A percentile compares a stretch with the other conserved stretches of the same genome.
phyloP scores from a whole-genome alignment of 2,329 filamentous ascomycete genomes.

The Magnaporthiopsis rhizophila region DNA sequence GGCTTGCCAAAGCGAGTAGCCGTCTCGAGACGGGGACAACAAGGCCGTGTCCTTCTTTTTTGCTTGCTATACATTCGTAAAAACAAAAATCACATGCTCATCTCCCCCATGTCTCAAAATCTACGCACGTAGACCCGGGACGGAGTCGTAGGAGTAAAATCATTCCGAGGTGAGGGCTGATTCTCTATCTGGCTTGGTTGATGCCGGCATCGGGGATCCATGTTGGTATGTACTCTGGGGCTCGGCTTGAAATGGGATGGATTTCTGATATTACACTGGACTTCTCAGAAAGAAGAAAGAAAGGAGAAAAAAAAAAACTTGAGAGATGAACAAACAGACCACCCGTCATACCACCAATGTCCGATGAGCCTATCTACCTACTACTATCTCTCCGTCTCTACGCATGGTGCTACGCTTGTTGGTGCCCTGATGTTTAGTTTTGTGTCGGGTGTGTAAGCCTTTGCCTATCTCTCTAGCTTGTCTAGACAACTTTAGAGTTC shows the following conservation, averaged over 20 bases:
- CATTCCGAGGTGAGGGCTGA: background rate
- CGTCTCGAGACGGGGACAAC: background rate
- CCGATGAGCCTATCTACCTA: no score
- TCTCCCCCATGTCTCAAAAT: background rate
- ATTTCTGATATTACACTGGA: no score
- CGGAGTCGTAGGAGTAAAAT: background rate
- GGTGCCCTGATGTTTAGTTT: no score
- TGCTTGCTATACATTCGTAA: slow-evolving; percentile 4
- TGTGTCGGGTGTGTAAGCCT: background rate
- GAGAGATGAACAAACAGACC: no score
- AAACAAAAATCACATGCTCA: background rate
- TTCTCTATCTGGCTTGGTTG: background rate
- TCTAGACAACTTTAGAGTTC: background rate
- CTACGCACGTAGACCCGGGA: background rate
- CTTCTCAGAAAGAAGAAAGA: no score
- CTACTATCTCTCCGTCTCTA: no score
- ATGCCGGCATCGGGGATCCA: no score
- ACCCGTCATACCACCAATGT: no score
- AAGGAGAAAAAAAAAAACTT: no score
- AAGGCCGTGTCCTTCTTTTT: background rate
- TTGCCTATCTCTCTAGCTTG: background rate
- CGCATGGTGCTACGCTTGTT: background rate
- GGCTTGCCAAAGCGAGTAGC: background rate
- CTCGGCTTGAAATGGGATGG: no score
- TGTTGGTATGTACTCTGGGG: no score